These are phyloP conservation scores for Coprinopsis strossmayeri DNA, from an alignment of 768 basidiomycete species.

Conservation along the genomic window DNA sequence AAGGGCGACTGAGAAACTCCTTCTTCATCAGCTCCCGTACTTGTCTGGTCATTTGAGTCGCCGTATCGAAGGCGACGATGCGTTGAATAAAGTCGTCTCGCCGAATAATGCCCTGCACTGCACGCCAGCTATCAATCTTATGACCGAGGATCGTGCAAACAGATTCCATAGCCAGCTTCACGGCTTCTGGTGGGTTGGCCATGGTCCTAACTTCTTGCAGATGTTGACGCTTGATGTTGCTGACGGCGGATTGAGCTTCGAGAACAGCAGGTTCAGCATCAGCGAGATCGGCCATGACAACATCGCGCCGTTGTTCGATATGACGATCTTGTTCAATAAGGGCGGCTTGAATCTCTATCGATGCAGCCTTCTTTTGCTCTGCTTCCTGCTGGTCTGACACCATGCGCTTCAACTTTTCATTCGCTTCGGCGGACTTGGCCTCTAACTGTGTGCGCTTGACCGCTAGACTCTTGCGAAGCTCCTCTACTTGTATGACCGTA, in stretches of 20 bases:
- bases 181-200: conserved; percentile 97
- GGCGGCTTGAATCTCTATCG: conserved; percentile 92
- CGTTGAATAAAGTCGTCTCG: conserved; percentile 94
- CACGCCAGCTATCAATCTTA: conserved; percentile 94
- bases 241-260: conserved; percentile 94
- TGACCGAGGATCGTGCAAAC: conserved; percentile 95
- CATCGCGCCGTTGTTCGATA: conserved; percentile 80
- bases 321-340: conserved; percentile 85
- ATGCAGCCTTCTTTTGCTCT: conserved; percentile 95
- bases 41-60: conserved; percentile 79
- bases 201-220: conserved; percentile 95
- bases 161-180: conserved; percentile 97
- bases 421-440: conserved; percentile 91
- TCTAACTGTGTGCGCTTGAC: conserved; percentile 89
- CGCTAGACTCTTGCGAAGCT: conserved; percentile 90
- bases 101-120: conserved; percentile 92
- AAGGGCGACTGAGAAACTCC: conserved; percentile 86
- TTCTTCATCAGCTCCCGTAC: conserved; percentile 88
- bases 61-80: conserved; percentile 94
- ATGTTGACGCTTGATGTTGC: conserved; percentile 92
- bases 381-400: conserved; percentile 98
- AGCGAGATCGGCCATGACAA: conserved; percentile 93
- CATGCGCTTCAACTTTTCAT: conserved; percentile 97
- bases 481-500: conserved; percentile 95
- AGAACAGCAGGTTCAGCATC: conserved; percentile 96